A percentile compares a stretch with the other conserved stretches of the same genome.
These are phyloP conservation scores for Diaporthe sp. DNA, from an alignment of 2,329 filamentous ascomycete genomes.

Conservation along the genomic window DNA sequence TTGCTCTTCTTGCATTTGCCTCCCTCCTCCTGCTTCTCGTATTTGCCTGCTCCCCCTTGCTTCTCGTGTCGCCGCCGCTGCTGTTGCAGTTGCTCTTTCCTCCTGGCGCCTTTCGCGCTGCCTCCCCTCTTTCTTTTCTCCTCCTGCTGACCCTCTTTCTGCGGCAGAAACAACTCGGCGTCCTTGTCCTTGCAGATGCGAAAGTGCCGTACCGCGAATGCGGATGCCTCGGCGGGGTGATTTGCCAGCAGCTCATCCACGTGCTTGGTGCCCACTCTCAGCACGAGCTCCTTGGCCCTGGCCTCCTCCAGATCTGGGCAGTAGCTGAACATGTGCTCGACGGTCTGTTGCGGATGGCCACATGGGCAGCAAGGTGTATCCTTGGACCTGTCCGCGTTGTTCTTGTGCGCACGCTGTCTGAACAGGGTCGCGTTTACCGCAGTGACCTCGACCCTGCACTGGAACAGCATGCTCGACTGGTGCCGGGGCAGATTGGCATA, in stretches of 20 bases:
- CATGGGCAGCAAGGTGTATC: background rate
- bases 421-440: background rate
- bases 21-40: too few relatives aligned
- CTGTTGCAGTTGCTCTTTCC: background rate
- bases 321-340: slow-evolving; percentile 13
- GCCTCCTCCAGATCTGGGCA: slow-evolving; percentile 1
- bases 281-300: background rate
- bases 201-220: background rate
- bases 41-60: background rate
- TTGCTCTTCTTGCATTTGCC: background rate
- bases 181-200: background rate
- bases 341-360: background rate
- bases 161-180: background rate
- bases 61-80: background rate
- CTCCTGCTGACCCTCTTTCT: background rate
- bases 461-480: background rate
- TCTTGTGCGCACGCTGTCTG: background rate
- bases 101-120: background rate
- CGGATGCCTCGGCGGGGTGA: background rate
- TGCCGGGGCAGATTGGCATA: background rate
- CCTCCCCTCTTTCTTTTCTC: background rate
- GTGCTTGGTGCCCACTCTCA: background rate
- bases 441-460: background rate
- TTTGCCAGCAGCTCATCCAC: background rate
- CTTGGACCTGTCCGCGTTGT: slow-evolving; percentile 5